A percentile compares a stretch with the other conserved stretches of the same genome.
Evolutionary conservation across 108 stramenopile species (phyloP).

Genomic region (Skeletonema grethae): DNA sequence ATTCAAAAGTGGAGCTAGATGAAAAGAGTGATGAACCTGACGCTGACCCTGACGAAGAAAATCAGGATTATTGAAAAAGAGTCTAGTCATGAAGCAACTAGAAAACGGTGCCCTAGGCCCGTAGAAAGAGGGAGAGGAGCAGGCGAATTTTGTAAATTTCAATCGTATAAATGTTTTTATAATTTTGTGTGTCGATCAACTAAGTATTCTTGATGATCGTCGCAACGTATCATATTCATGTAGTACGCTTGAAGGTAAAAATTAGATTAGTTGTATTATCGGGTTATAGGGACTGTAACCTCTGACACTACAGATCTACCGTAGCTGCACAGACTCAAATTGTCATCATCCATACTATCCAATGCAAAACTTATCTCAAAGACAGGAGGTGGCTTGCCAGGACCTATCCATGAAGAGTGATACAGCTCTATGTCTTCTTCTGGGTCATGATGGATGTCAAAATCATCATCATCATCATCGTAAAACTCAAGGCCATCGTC

Average conservation of each 20-base stretch:
- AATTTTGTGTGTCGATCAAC: no score
- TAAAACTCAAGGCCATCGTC: conserved; percentile 18
- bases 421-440: conserved; percentile 6
- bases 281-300: background rate
- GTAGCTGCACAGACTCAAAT: background rate
- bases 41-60: background rate
- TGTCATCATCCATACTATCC: conserved; percentile 3
- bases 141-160: no score
- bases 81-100: no score
- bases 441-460: conserved; percentile 29
- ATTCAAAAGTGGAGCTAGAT: background rate
- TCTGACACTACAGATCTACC: conserved; percentile 2
- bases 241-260: background rate
- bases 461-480: conserved; percentile 28
- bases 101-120: background rate
- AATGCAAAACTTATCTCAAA: conserved; percentile 1
- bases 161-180: no score
- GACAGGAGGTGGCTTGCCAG: conserved; percentile 3
- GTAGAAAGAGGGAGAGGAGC: background rate
- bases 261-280: background rate
- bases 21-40: background rate
- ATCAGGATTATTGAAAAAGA: background rate
- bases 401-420: background rate
- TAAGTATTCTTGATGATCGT: no score
- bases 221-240: no score